Evolutionary conservation across 139 green algal genomes (phyloP), one percentile per base, ranked within the genome.

Genomic region (Coelastrella sp.): DNA sequence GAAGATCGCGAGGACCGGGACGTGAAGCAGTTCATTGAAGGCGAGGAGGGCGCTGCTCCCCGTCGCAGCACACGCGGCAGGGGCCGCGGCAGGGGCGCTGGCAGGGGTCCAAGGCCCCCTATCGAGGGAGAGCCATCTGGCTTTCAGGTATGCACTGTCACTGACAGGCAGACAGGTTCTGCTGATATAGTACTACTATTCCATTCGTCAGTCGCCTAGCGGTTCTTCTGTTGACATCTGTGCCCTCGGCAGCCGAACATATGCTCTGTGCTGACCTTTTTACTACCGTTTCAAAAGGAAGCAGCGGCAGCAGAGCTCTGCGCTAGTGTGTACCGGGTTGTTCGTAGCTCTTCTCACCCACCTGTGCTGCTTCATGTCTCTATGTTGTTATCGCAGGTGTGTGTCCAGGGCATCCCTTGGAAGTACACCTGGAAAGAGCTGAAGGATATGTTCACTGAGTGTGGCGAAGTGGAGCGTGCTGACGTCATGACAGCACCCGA

Each of bases 1-100:
- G 97, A 99, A 92, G 97, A 99, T 93, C 92, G 97, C 56, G 97
- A 99, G 94, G 97, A 99, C 92, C 94, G 97, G 59, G 97, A 99
- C 87, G 94, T 99, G 13, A 98, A 98, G 96, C 94, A 97, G 90
- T 97, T 95, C 87, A 92, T 95, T 17, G 81, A 86, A 32, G 87
- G 79, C n/a, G 90, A 87, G 5, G 90, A 92, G 13, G 92, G 91
- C n/a, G 71, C 7, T 58, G 77, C 74, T 23, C 89, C 65, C 66
- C 81, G 86, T 1, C 77, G 83, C 20, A 87, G 76, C 47, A 22
- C 60, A 54, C 23, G 81, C 19, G 81, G 81, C 61, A 77, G 83
- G 73, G 90, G 94, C 23, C 71, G 85, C n/a, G 81, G 68, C 65
- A 75, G 77, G 54, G n/a, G n/a, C n/a, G n/a, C n/a, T n/a, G 23